Conservation (phyloP, 1,284 basidiomycete genomes). For the Boletus sp. region DNA sequence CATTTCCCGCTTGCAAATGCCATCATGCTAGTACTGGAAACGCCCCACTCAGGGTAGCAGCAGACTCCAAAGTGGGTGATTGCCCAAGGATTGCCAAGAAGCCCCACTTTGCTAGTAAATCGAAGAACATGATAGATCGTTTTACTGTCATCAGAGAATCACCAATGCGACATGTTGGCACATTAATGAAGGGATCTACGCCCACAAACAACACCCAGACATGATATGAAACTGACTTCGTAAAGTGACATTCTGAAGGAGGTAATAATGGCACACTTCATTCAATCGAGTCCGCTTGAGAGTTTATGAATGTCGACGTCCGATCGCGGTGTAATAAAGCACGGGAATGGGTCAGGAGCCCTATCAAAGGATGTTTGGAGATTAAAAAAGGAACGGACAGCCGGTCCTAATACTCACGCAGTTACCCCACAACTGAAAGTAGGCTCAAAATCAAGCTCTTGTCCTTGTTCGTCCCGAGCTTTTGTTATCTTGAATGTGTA, state of each 20-base stretch:
- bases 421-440: slow-evolving; percentile 23
- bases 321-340: slow-evolving; percentile 17
- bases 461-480: slow-evolving; percentile 18
- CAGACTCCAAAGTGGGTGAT: not conserved
- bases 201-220: too few species aligned
- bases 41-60: not conserved
- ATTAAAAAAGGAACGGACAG: not conserved
- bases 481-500: slow-evolving; percentile 27
- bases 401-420: slow-evolving; percentile 11
- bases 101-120: slow-evolving; percentile 24
- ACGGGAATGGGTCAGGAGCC: slow-evolving; percentile 29
- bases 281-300: not conserved
- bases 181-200: too few species aligned
- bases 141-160: too few species aligned
- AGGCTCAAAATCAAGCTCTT: slow-evolving; percentile 23
- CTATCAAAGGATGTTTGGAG: slow-evolving; percentile 11
- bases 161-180: slow-evolving; percentile 13
- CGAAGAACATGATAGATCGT: slow-evolving; percentile 22
- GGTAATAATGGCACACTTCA: too few species aligned
- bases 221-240: too few species aligned
- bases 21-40: slow-evolving; percentile 4
- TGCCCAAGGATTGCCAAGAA: not conserved
- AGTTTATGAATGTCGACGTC: slow-evolving; percentile 13
- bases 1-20: slow-evolving; percentile 27
- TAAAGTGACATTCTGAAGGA: too few species aligned